These are phyloP conservation scores for Colletotrichum theobromicola DNA, from an alignment of 2,329 filamentous ascomycete species.

Conservation along the genomic window DNA sequence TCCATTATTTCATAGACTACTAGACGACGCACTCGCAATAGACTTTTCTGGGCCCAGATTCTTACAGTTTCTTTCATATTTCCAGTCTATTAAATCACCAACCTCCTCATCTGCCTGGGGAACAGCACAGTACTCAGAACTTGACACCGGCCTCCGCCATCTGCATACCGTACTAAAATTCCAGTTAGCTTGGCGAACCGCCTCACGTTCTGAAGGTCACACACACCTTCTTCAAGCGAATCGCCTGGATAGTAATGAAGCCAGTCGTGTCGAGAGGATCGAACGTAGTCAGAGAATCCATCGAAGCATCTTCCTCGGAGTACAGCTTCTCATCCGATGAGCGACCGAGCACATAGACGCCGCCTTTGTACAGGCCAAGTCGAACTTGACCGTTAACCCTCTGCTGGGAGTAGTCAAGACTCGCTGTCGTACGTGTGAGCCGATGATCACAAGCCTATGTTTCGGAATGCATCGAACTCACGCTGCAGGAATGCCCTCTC, in stretches of 20 bases:
- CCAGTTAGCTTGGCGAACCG: neutral
- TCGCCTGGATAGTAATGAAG: neutral
- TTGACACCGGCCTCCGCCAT: neutral
- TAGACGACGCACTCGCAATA: neutral
- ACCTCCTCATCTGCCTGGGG: too few relatives aligned
- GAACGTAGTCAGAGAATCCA: constrained; percentile 55
- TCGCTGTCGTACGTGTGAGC: neutral
- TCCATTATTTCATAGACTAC: neutral
- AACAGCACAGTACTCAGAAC: too few relatives aligned
- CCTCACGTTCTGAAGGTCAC: neutral
- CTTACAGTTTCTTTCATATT: neutral
- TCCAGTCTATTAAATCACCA: neutral
- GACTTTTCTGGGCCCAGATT: neutral
- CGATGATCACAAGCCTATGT: fast-evolving
- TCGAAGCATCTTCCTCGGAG: constrained; percentile 51
- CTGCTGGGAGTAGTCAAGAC: constrained; percentile 14
- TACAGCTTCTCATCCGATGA: constrained; percentile 56
- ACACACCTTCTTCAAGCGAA: neutral
- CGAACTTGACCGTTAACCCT: constrained; percentile 29
- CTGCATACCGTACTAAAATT: neutral
- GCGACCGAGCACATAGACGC: constrained; percentile 50
- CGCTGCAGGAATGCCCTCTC: constrained; percentile 12
- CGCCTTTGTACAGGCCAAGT: constrained; percentile 42
- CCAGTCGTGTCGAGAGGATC: constrained; percentile 39
- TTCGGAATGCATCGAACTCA: neutral